Percentiles rank a stretch among this genome's conserved stretches.
These are phyloP conservation scores for Didymella sp. DNA, from an alignment of 2,329 filamentous ascomycete species.

Conservation along the genomic window DNA sequence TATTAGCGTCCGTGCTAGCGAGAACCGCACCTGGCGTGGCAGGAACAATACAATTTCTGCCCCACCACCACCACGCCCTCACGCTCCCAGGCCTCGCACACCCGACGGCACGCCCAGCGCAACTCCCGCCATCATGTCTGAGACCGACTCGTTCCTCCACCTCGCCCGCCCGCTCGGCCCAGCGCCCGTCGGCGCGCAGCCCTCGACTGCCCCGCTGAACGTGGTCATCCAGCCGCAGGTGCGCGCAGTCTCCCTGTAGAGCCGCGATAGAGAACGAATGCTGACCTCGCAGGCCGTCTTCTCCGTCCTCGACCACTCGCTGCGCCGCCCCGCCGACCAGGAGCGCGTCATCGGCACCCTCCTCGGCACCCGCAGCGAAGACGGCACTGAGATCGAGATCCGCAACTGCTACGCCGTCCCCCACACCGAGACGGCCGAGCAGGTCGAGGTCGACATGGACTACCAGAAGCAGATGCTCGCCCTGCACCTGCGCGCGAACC, in stretches of 20 bases:
- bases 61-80: constrained; percentile 24
- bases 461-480: constrained; percentile 99
- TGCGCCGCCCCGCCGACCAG: constrained; percentile 88
- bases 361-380: constrained; percentile 90
- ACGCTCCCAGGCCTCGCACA: constrained; percentile 18
- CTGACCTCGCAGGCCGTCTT: constrained; percentile 62
- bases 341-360: constrained; percentile 97
- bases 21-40: constrained; percentile 20
- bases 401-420: constrained; percentile 96
- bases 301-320: constrained; percentile 83
- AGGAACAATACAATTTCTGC: constrained; percentile 23
- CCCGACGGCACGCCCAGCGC: constrained; percentile 21
- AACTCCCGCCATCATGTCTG: constrained; percentile 71
- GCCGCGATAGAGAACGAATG: neutral
- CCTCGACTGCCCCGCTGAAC: constrained; percentile 87
- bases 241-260: constrained; percentile 34
- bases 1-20: constrained; percentile 23
- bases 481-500: constrained; percentile 90
- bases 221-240: constrained; percentile 97
- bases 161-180: constrained; percentile 91
- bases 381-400: constrained; percentile 96
- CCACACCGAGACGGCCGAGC: constrained; percentile 97
- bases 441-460: constrained; percentile 99
- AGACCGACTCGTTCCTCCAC: constrained; percentile 88
- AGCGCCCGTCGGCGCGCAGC: constrained; percentile 77